Evolutionary conservation across 1,284 basidiomycete genomes (phyloP).

Genomic region (Uromyces viciae-fabae): DNA sequence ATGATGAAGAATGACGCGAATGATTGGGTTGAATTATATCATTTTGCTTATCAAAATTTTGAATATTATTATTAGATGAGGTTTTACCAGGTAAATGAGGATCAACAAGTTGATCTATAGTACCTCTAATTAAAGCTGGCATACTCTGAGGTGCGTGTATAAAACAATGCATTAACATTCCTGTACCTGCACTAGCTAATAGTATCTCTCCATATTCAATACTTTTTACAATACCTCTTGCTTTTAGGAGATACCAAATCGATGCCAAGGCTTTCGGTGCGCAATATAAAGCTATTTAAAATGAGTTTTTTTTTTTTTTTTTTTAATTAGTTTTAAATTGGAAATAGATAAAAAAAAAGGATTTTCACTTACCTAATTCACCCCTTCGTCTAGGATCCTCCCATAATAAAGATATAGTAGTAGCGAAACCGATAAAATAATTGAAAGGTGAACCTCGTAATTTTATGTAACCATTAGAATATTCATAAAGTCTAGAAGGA

Average conservation of each 20-base stretch:
- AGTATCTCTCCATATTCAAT: slow-evolving; percentile 22
- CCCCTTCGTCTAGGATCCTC: slow-evolving; percentile 41
- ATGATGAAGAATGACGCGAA: no score
- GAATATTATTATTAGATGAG: neutral
- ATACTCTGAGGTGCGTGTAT: slow-evolving; percentile 38
- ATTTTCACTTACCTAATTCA: slow-evolving; percentile 31
- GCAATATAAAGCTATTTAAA: slow-evolving; percentile 29
- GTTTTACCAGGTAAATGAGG: slow-evolving; percentile 39
- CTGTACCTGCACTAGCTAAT: slow-evolving; percentile 29
- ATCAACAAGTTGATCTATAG: slow-evolving; percentile 34
- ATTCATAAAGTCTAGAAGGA: slow-evolving; percentile 36
- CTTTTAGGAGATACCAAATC: slow-evolving; percentile 22
- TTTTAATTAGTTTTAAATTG: neutral
- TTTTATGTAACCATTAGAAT: neutral
- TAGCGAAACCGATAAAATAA: slow-evolving; percentile 26
- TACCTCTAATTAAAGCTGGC: slow-evolving; percentile 34
- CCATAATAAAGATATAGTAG: slow-evolving; percentile 38
- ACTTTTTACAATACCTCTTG: slow-evolving; percentile 1
- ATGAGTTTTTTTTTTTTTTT: neutral
- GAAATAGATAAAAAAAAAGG: neutral
- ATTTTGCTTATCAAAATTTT: no score
- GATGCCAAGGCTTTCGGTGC: slow-evolving; percentile 42
- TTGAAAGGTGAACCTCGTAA: neutral
- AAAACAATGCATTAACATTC: slow-evolving; percentile 44
- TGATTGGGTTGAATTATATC: no score